These are phyloP conservation scores for Pythium myriotylum DNA, from an alignment of 352 stramenopile species.

Conservation along the genomic window DNA sequence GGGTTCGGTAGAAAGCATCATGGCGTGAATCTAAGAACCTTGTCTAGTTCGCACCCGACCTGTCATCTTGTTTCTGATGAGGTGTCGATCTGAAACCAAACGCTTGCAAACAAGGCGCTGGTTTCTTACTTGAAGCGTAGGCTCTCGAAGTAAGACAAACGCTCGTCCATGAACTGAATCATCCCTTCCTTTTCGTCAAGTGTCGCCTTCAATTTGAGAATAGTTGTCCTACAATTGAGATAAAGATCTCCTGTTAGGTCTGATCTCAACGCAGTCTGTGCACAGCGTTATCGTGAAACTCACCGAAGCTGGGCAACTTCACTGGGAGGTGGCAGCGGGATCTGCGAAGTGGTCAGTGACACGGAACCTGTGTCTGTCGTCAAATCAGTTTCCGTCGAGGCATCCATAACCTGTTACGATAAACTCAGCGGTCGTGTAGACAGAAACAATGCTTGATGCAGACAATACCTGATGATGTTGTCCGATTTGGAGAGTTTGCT, in stretches of 20 bases:
- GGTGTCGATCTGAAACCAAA: background rate
- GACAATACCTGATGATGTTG: background rate
- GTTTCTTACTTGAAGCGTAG: slow-evolving; percentile 21
- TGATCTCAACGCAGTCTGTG: background rate
- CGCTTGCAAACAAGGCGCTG: background rate
- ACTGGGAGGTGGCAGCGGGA: slow-evolving; percentile 6
- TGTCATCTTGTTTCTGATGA: background rate
- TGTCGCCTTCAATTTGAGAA: slow-evolving; percentile 53
- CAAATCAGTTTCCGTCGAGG: slow-evolving; percentile 9
- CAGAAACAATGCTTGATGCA: too few species aligned
- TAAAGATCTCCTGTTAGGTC: background rate
- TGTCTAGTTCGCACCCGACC: too few species aligned
- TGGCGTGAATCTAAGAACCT: too few species aligned
- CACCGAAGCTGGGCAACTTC: slow-evolving; percentile 19
- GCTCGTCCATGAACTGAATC: slow-evolving; percentile 55
- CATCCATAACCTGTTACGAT: slow-evolving; percentile 10
- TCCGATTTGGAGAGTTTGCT: background rate
- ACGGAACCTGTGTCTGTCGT: background rate
- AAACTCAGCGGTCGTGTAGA: too few species aligned
- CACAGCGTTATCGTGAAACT: background rate
- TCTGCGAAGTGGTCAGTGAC: too few species aligned
- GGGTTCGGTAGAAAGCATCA: too few species aligned
- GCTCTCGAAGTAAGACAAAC: slow-evolving; percentile 51
- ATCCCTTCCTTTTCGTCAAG: slow-evolving; percentile 68
- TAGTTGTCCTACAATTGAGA: slow-evolving; percentile 40